Conservation (phyloP, 2,329 filamentous ascomycete species). For the Penicillium expansum region DNA sequence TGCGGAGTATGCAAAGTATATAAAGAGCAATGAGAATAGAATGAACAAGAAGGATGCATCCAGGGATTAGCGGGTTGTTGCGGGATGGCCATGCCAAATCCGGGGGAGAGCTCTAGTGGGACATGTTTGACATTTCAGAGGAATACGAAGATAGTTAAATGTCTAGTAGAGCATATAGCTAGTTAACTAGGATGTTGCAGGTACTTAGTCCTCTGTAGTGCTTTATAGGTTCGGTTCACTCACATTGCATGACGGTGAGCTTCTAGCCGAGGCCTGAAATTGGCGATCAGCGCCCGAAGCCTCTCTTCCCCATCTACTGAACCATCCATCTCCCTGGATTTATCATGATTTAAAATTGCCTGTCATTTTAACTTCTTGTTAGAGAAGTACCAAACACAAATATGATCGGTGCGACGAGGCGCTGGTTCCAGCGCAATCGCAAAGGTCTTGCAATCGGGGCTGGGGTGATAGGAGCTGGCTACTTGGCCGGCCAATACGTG, state of each 20-base stretch:
- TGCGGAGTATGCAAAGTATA: neutral
- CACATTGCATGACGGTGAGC: conserved; percentile 1
- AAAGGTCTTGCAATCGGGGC: conserved; percentile 84
- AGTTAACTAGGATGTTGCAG: no score
- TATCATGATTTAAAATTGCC: conserved; percentile 4
- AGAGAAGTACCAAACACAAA: conserved; percentile 5
- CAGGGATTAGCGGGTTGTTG: conserved; percentile 1
- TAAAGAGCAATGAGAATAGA: neutral
- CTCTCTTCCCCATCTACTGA: conserved; percentile 13
- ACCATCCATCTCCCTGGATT: conserved; percentile 2
- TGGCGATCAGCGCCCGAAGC: conserved; percentile 20
- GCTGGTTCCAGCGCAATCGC: conserved; percentile 90
- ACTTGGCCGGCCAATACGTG: conserved; percentile 90
- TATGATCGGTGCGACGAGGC: conserved; percentile 72
- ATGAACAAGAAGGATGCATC: neutral
- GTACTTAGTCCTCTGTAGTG: neutral
- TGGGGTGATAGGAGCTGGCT: conserved; percentile 83
- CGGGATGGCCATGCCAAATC: conserved; percentile 13
- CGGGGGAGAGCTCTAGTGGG: conserved; percentile 9
- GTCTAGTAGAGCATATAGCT: neutral
- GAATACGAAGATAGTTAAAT: neutral
- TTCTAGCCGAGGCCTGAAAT: conserved; percentile 34
- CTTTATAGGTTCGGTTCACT: conserved; percentile 1
- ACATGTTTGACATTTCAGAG: neutral
- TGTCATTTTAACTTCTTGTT: neutral